These are phyloP conservation scores for Phytophthora nicotianae DNA, from an alignment of 352 stramenopile species.

Conservation along the genomic window DNA sequence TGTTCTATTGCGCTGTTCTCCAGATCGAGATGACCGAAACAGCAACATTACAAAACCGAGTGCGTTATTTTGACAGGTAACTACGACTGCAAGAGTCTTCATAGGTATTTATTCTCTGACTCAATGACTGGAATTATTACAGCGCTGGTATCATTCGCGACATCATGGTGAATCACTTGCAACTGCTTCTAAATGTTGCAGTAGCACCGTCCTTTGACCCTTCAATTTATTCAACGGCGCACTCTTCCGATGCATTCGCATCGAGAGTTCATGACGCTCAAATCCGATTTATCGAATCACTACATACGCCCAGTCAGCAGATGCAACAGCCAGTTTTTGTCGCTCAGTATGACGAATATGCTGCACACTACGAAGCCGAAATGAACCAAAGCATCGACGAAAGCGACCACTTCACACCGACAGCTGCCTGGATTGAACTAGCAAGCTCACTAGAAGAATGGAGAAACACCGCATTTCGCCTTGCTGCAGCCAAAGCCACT, in stretches of 20 bases:
- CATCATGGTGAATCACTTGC: conserved; percentile 85
- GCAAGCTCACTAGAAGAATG: conserved; percentile 32
- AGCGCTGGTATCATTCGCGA: conserved; percentile 81
- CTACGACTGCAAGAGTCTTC: not conserved
- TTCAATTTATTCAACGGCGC: not conserved
- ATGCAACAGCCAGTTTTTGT: conserved; percentile 12
- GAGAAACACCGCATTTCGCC: conserved; percentile 38
- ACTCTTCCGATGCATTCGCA: conserved; percentile 1
- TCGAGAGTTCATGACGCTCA: conserved; percentile 14
- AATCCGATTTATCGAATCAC: conserved; percentile 26
- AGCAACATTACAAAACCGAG: conserved; percentile 59
- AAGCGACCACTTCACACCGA: conserved; percentile 33
- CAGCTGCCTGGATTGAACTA: conserved; percentile 44
- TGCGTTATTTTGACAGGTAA: conserved; percentile 77
- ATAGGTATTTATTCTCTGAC: not conserved
- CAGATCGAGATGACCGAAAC: conserved; percentile 78
- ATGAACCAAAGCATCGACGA: conserved; percentile 8
- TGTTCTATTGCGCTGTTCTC: not conserved
- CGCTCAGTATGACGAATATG: conserved; percentile 48
- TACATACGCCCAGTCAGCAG: conserved; percentile 3
- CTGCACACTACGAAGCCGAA: conserved; percentile 32
- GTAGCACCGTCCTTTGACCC: conserved; percentile 40
- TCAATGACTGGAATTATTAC: not conserved
- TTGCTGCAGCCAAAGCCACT: conserved; percentile 53
- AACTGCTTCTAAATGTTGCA: conserved; percentile 54